Base-by-base conservation (phyloP, 2,329 filamentous ascomycete species). In the Neopestalotiopsis rosae region DNA sequence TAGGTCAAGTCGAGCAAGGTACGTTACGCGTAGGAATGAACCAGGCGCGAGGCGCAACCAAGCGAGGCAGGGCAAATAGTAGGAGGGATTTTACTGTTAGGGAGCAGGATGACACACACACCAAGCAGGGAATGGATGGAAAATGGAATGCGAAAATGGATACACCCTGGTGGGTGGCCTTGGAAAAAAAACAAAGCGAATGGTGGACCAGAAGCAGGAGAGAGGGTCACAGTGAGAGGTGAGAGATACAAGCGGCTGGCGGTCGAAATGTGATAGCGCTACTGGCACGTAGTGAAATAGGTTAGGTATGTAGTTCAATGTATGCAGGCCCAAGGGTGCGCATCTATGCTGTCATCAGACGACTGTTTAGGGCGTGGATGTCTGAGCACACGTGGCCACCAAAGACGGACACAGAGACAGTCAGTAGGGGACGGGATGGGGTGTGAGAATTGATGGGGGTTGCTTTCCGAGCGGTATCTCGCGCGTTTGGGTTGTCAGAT, bases 111-210 rank as follows among this genome's bases (percentile, higher is more conserved):
- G 57, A 59, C 57, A 17, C 49, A 56, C 14, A 56, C 49, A n/a
- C 45, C 45, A 52, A 52, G 45, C 45, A 52, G 17, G 45, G 45
- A 38, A 38, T 38, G 34, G 34, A 38, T 38, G 34, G 34, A 24
- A 52, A 52, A 52, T 52, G 45, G 45, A 52, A 17, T 17, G 45
- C 24, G 45, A 52, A 59, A 40, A 62, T 62, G 59, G 59, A 62
- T 34, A 62, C 59, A 20, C 28, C 59, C 59, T 62, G 59, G 59
- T 13, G 59, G 32, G 30, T 52, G 45, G 34, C 28, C 59, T 62
- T 34, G 59, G 30, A 59, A 59, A 17, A 17, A 34, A 62, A 34
- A 20, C 59, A 30, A 62, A 30, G 59, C 30, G 30, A 34, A 20
- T 30, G 28, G 59, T 40, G 59, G 28, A 34, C 59, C 34, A 62